Evolutionary conservation across 1,284 basidiomycete genomes (phyloP), one percentile per base, ranked within the genome.

Genomic region (Fistulina hepatica): DNA sequence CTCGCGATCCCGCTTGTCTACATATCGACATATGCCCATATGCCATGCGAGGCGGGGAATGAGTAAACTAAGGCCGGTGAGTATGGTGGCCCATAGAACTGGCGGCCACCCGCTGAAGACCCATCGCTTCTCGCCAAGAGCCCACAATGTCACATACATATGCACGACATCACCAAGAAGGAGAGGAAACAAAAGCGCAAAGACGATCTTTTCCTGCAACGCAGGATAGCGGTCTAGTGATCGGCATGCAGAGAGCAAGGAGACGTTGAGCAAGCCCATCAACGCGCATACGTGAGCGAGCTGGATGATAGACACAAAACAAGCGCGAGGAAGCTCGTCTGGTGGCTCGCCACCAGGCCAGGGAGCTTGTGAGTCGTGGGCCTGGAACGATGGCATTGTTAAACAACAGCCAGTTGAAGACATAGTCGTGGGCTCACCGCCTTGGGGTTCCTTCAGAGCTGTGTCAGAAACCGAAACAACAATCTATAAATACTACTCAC

Each of bases 251-350:
- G 67, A 63, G 33, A 84, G 67, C 25, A 83, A 56, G 55, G 75
- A 81, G 41, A 72, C 51, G 52, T 84, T 85, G 43, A 84, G 53
- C 43, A 80, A 51, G 17, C 81, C 81, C 41, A 84, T 53, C 21
- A 85, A 71, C 28, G 71, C 77, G 48, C 81, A 82, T 39, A 80
- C 79, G 48, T 84, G 77, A 1, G 75, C 80, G 39, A 84, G 74
- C 52, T 84, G 81, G 25, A 79, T 42, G 27, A 65, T 58, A 1
- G 80, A 80, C 30, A 84, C 76, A 19, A 71, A 55, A 11, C 80
- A 74, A 1, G 81, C 80, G 21, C 53, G 64, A 2, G 81, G 71
- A 6, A 84, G 61, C 5, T 53, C 53, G 6, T 57, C 52, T 15
- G 68, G 65, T n/a, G 63, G 55, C 31, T 44, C 55, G 40, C 60